Conservation (phyloP, 495 filamentous ascomycete species). For the Neurospora sp. region DNA sequence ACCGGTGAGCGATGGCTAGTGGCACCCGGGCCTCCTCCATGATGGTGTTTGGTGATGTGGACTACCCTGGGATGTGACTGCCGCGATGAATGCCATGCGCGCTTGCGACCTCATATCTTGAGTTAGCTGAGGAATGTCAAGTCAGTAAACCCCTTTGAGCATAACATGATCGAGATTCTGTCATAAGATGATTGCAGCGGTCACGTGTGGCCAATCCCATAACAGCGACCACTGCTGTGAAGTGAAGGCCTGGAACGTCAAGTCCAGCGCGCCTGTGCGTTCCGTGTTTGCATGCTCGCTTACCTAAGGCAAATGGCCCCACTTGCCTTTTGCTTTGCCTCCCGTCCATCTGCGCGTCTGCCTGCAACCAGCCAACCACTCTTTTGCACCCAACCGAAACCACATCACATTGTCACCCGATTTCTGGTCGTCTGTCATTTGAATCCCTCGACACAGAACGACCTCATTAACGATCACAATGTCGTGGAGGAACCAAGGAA, state of each 20-base stretch:
- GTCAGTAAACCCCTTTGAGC: background rate
- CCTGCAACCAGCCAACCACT: background rate
- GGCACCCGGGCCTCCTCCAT: background rate
- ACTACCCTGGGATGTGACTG: background rate
- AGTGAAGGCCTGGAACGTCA: background rate
- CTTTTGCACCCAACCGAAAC: background rate
- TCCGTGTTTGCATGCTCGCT: background rate
- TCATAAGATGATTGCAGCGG: background rate
- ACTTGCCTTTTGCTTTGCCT: background rate
- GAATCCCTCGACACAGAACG: background rate
- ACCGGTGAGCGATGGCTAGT: background rate
- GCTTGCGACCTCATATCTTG: background rate
- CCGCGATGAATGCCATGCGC: background rate
- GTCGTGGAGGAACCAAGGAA: slow-evolving; percentile 90
- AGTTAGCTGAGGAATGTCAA: background rate
- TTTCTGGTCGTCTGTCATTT: background rate
- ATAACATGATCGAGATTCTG: background rate
- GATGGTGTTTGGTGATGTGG: background rate
- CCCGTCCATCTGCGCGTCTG: slow-evolving; percentile 11
- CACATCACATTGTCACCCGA: background rate
- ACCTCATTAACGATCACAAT: slow-evolving; percentile 36
- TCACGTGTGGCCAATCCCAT: background rate
- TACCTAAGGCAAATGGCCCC: background rate
- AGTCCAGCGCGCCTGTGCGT: background rate
- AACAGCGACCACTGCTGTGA: background rate